Percentiles rank a stretch among this genome's conserved stretches.
Evolutionary conservation across 805 yeast species (phyloP).

Genomic region (Candida tallmaniae): DNA sequence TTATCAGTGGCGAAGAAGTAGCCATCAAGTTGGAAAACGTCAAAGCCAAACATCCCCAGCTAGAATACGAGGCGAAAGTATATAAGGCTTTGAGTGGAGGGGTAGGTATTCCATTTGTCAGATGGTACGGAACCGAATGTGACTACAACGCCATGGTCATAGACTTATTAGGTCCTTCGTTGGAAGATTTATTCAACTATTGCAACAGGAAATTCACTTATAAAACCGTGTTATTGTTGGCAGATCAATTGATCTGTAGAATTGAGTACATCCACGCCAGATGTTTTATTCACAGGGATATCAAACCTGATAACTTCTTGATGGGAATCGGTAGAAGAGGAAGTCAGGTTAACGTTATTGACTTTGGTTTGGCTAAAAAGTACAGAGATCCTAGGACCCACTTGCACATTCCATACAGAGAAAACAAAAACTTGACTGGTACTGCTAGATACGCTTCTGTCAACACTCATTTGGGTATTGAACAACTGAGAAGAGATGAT

Average conservation of each 20-base stretch:
- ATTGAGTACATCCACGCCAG: slow-evolving; percentile 94
- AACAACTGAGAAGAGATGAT: slow-evolving; percentile 95
- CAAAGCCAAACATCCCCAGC: slow-evolving; percentile 91
- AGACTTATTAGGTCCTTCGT: slow-evolving; percentile 89
- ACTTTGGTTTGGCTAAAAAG: slow-evolving; percentile 91
- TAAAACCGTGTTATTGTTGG: slow-evolving; percentile 87
- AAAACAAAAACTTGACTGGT: slow-evolving; percentile 93
- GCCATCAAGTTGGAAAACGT: slow-evolving; percentile 92
- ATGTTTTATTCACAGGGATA: slow-evolving; percentile 81
- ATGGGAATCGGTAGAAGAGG: slow-evolving; percentile 93
- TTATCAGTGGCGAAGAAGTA: slow-evolving; percentile 95
- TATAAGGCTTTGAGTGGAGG: slow-evolving; percentile 94
- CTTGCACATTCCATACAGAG: slow-evolving; percentile 92
- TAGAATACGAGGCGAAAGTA: slow-evolving; percentile 95
- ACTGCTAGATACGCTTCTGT: slow-evolving; percentile 96
- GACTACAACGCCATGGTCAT: slow-evolving; percentile 97
- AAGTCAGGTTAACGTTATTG: slow-evolving; percentile 91
- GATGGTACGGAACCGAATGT: slow-evolving; percentile 94
- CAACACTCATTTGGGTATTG: slow-evolving; percentile 95
- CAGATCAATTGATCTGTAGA: slow-evolving; percentile 91
- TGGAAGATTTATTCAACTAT: slow-evolving; percentile 93
- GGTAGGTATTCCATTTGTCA: slow-evolving; percentile 92
- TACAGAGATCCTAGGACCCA: slow-evolving; percentile 92
- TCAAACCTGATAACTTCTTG: slow-evolving; percentile 77
- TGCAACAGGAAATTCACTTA: slow-evolving; percentile 91